Evolutionary conservation across 495 filamentous ascomycete genomes (phyloP), one percentile per base, ranked within the genome.

Genomic region (Daldinia loculata): DNA sequence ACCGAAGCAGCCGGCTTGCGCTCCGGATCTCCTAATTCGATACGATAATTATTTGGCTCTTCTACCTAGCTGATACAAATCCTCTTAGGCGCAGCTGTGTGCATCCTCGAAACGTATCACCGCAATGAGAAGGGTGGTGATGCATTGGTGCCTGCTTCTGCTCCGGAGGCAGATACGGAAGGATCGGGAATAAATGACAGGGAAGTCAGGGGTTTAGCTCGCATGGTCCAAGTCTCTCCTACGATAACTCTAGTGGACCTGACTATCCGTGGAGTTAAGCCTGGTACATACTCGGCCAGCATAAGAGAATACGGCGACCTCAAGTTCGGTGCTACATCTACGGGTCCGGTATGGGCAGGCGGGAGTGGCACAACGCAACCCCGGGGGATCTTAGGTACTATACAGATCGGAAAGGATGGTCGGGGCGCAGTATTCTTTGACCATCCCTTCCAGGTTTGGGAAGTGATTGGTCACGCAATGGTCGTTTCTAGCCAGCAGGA

Each of bases 71-170:
- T 72, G 57, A 70, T 63, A 51, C 50, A 72, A 36, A 66, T 71
- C 43, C 65, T 61, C 34, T 57, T 76, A 95, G 93, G 88, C 77
- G 94, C 95, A 24, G 95, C 95, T 36, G 95, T 99, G 36, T 96
- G 93, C 79, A 98, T 99, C 77, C 90, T 98, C 68, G 95, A 99
- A 82, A 97, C 93, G 29, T 95, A 96, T 80, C 85, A 84, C 67
- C 24, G 73, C 74, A 48, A 69, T 30, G 59, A 73, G 56, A 71
- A 66, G 45, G 71, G 75, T 32, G 66, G 76, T 57, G 72, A 79
- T 34, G 63, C 68, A 26, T 51, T 77, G 60, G 75, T 77, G 32
- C 75, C 73, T 41, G 67, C 66, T 62, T 78, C 61, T 45, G 72
- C 56, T 45, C 68, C 72, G 50, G 67, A 68, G 67, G 76, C 70